Evolutionary conservation across 1,139 yeast species (phyloP).

Genomic region (Petasospora rhodanensis): DNA sequence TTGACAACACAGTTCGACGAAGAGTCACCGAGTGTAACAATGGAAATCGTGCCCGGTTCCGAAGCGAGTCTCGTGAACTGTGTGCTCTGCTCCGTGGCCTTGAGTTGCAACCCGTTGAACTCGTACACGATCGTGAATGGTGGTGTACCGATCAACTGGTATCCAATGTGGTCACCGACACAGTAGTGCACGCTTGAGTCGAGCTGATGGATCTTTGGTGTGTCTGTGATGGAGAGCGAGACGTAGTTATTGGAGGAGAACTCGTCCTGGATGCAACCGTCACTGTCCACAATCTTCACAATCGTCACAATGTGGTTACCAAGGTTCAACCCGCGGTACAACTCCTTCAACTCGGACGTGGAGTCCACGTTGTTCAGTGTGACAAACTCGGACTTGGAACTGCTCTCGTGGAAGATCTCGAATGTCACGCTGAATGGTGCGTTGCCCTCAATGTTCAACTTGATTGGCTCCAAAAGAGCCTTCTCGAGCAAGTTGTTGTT

Average conservation of each 20-base stretch:
- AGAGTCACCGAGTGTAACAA: slow-evolving; percentile 71
- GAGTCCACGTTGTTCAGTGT: slow-evolving; percentile 33
- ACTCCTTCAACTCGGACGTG: slow-evolving; percentile 32
- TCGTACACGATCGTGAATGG: slow-evolving; percentile 74
- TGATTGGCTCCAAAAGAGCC: slow-evolving; percentile 44
- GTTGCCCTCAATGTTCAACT: slow-evolving; percentile 50
- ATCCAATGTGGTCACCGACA: slow-evolving; percentile 86
- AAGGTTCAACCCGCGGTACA: slow-evolving; percentile 41
- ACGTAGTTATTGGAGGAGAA: slow-evolving; percentile 35
- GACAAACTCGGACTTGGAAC: slow-evolving; percentile 41
- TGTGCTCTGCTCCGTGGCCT: slow-evolving; percentile 51
- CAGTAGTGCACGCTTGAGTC: slow-evolving; percentile 54
- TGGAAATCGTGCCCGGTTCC: slow-evolving; percentile 66
- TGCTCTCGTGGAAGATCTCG: slow-evolving; percentile 48
- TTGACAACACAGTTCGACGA: slow-evolving; percentile 70
- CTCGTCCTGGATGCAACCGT: slow-evolving; percentile 59
- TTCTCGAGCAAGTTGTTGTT: slow-evolving; percentile 41
- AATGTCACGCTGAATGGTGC: slow-evolving; percentile 62
- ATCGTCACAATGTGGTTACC: slow-evolving; percentile 59
- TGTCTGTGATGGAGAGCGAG: slow-evolving; percentile 62
- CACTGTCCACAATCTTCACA: slow-evolving; percentile 55
- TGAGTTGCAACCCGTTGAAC: slow-evolving; percentile 60
- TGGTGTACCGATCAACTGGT: slow-evolving; percentile 70
- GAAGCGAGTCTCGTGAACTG: slow-evolving; percentile 73
- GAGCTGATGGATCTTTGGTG: slow-evolving; percentile 57